Evolutionary conservation across 805 yeast genomes (phyloP), one percentile per base, ranked within the genome.

Genomic region (Cyberlindnera maritima): DNA sequence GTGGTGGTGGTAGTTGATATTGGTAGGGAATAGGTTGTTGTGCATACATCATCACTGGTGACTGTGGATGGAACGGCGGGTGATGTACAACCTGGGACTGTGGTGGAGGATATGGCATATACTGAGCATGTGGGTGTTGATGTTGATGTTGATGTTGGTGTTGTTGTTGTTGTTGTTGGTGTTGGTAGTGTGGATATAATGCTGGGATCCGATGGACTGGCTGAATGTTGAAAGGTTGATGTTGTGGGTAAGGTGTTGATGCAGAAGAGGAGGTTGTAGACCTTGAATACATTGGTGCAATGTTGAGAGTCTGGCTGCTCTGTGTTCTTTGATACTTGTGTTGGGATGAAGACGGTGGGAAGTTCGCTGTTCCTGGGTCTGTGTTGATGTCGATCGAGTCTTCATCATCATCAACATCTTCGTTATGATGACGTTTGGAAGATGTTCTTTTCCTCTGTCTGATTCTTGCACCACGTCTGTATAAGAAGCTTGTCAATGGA

Each of bases 391-490:
- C 17, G 29, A n/a, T 36, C 12, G 39, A 13, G 4, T 25, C 31
- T 18, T 29, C 41, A 8, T 43, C 35, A 2, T 42, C 50, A 14
- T 42, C 38, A 13, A 42, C 43, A 14, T 39, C 44, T 17, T 39
- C 43, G 5, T 38, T 44, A n/a, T 39, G 34, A 7, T 10, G 14
- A 14, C 47, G 19, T 33, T 43, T 41, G 19, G 50, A 29, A 3
- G 47, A 13, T 5, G 47, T 29, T 39, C 62, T 53, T 54, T 56
- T 62, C 40, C 67, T 50, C 42, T 62, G 65, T 50, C 68, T 57
- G 23, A 64, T 59, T 39, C 64, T 48, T 2, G 67, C 67, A 31
- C 68, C 68, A 35, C 58, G 57, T 36, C 62, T 63, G 48, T 53
- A 61, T 12, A 64, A 48, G 43, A 61, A 64, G n/a, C 55, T 48